Evolutionary conservation across 352 stramenopile genomes (phyloP).

Genomic region (Nothophytophthora sp.): DNA sequence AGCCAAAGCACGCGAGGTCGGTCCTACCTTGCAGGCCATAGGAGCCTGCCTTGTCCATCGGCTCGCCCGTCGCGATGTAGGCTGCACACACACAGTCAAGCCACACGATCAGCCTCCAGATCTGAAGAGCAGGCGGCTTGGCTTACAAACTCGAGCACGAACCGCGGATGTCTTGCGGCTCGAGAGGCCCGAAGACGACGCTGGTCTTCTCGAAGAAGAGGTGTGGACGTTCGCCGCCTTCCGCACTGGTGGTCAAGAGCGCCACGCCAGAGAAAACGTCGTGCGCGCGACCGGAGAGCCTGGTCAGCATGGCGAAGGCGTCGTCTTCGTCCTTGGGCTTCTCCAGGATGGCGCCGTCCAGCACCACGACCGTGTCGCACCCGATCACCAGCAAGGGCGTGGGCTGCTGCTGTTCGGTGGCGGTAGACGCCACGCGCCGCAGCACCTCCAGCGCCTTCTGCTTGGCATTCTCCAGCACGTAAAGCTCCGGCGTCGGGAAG

Average conservation of each 20-base stretch:
- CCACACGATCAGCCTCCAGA: neutral
- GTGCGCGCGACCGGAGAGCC: conserved; percentile 71
- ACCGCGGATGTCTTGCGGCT: conserved; percentile 64
- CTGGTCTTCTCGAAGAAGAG: conserved; percentile 74
- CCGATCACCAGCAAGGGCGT: conserved; percentile 73
- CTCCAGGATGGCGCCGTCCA: conserved; percentile 86
- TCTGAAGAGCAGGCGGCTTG: too few relatives aligned
- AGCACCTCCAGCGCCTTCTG: conserved; percentile 81
- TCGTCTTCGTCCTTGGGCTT: conserved; percentile 86
- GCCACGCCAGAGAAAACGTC: conserved; percentile 90
- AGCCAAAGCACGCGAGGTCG: too few relatives aligned
- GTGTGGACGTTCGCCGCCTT: conserved; percentile 47
- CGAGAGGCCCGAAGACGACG: conserved; percentile 58
- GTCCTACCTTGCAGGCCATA: conserved; percentile 90
- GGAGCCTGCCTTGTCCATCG: conserved; percentile 92
- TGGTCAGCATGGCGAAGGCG: conserved; percentile 78
- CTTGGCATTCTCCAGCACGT: conserved; percentile 80
- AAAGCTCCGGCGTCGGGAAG: conserved; percentile 67
- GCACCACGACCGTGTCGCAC: conserved; percentile 90
- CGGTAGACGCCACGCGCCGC: conserved; percentile 39
- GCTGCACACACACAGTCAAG: conserved; percentile 25
- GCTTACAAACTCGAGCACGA: too few relatives aligned
- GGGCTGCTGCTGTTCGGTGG: neutral
- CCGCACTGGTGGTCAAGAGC: conserved; percentile 53
- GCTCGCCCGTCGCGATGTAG: conserved; percentile 89